Percentiles rank a stretch among this genome's conserved stretches.
phyloP scores from a whole-genome alignment of 2,329 filamentous ascomycete genomes.

The Ophiostoma ips region DNA sequence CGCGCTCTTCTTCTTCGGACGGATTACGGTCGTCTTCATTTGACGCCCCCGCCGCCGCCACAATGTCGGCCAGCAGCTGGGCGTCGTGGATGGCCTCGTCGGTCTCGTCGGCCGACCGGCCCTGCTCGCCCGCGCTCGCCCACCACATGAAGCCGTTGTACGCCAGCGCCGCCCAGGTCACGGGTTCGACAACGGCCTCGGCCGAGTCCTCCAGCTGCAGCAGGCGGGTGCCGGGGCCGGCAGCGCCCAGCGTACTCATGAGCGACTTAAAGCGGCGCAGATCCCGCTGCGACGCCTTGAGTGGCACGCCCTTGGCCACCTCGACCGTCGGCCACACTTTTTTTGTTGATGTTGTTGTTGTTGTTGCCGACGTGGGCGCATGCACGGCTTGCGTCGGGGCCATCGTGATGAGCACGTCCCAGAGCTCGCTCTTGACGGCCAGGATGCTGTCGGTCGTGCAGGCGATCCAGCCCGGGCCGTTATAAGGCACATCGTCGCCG shows the following conservation, averaged over 20 bases:
- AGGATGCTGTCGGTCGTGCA: slow-evolving; percentile 94
- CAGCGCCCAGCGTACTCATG: slow-evolving; percentile 43
- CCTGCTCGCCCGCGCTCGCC: slow-evolving; percentile 67
- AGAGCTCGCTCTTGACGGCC: slow-evolving; percentile 70
- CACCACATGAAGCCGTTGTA: slow-evolving; percentile 84
- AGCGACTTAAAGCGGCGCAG: slow-evolving; percentile 64
- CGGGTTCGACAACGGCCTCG: slow-evolving; percentile 45
- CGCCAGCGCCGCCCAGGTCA: slow-evolving; percentile 59
- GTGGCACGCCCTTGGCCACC: slow-evolving; percentile 43
- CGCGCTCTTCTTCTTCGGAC: slow-evolving; percentile 28
- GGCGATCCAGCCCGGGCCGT: slow-evolving; percentile 66
- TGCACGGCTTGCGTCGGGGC: slow-evolving; percentile 38
- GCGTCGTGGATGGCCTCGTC: slow-evolving; percentile 43
- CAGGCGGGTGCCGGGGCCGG: slow-evolving; percentile 15
- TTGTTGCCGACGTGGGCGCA: slow-evolving; percentile 13
- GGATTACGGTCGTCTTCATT: slow-evolving; percentile 14
- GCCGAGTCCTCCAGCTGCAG: slow-evolving; percentile 25
- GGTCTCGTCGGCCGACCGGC: slow-evolving; percentile 40
- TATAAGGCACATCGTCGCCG: slow-evolving; percentile 23
- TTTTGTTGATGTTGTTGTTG: slow-evolving; percentile 37
- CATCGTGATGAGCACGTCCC: slow-evolving; percentile 79
- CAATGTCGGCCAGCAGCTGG: slow-evolving; percentile 39
- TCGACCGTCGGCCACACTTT: slow-evolving; percentile 67
- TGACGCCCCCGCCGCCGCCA: not conserved
- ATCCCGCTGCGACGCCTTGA: slow-evolving; percentile 86